Percentiles rank a stretch among this genome's conserved stretches.
Evolutionary conservation across 2,329 filamentous ascomycete species (phyloP).

Genomic region (Phialophora macrospora): DNA sequence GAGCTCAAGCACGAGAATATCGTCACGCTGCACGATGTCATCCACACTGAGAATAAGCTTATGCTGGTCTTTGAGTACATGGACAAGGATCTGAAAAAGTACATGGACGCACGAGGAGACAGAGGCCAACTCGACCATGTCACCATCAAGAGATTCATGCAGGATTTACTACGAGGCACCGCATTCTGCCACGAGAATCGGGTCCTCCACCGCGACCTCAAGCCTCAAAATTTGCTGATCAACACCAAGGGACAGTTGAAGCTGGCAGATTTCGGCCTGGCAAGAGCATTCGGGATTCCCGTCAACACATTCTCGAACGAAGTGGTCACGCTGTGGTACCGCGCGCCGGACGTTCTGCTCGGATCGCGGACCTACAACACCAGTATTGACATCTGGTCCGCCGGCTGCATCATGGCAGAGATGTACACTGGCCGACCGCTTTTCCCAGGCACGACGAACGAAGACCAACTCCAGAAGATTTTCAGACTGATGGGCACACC

Average conservation of each 20-base stretch:
- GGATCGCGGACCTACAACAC: constrained; percentile 97
- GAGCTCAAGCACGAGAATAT: constrained; percentile 99
- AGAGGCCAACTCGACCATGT: constrained; percentile 83
- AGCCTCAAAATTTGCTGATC: constrained; percentile 89
- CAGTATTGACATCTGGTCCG: constrained; percentile 99
- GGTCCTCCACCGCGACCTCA: constrained; percentile 89
- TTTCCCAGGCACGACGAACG: constrained; percentile 97
- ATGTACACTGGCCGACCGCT: constrained; percentile 97
- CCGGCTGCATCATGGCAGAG: constrained; percentile 99
- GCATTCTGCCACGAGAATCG: constrained; percentile 98
- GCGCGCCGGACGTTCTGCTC: constrained; percentile 91
- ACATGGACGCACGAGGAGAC: constrained; percentile 94
- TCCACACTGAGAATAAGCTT: constrained; percentile 98
- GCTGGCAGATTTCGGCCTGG: constrained; percentile 86
- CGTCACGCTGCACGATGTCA: constrained; percentile 95
- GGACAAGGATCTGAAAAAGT: constrained; percentile 97
- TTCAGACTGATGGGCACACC: constrained; percentile 99
- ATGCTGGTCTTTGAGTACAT: constrained; percentile 99
- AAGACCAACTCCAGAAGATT: constrained; percentile 95
- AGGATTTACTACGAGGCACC: constrained; percentile 91
- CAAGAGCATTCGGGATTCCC: constrained; percentile 87
- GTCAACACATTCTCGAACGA: constrained; percentile 92
- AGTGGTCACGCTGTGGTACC: constrained; percentile 63
- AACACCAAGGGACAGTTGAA: constrained; percentile 86
- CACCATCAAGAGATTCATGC: constrained; percentile 99